Percentiles rank a stretch among this genome's conserved stretches.
These are phyloP conservation scores for Komagataella kurtzmanii DNA, from an alignment of 805 yeast species.

Conservation along the genomic window DNA sequence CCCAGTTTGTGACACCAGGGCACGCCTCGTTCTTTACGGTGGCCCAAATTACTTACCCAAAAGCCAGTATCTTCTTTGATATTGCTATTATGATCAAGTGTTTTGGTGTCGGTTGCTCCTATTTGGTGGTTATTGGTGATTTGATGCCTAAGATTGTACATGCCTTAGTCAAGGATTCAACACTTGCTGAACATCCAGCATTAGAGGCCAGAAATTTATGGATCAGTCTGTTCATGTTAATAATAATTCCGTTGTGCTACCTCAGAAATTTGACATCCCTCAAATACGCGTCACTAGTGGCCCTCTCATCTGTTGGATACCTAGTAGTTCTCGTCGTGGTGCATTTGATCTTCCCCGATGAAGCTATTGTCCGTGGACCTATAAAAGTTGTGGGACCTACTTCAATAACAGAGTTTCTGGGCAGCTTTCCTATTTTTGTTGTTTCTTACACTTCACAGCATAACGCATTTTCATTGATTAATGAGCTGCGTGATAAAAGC, in stretches of 20 bases:
- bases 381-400: slow-evolving; percentile 34
- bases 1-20: slow-evolving; percentile 40
- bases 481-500: slow-evolving; percentile 55
- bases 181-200: slow-evolving; percentile 8
- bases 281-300: slow-evolving; percentile 75
- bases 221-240: slow-evolving; percentile 46
- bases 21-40: slow-evolving; percentile 56
- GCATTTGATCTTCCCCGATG: slow-evolving; percentile 37
- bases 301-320: slow-evolving; percentile 70
- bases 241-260: slow-evolving; percentile 53
- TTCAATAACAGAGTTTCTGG: slow-evolving; percentile 33
- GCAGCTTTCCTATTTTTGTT: slow-evolving; percentile 81
- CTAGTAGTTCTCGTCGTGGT: slow-evolving; percentile 57
- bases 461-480: slow-evolving; percentile 81
- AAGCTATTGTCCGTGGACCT: slow-evolving; percentile 44
- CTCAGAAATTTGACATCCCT: slow-evolving; percentile 68
- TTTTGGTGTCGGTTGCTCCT: slow-evolving; percentile 58
- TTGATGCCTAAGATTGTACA: slow-evolving; percentile 47
- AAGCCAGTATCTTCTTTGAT: slow-evolving; percentile 47
- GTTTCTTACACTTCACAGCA: slow-evolving; percentile 96
- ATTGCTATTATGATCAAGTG: slow-evolving; percentile 59
- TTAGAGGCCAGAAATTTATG: slow-evolving; percentile 37
- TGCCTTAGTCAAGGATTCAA: slow-evolving; percentile 10
- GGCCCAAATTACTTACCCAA: slow-evolving; percentile 47
- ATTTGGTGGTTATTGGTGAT: slow-evolving; percentile 59